These are phyloP conservation scores for Phallus indusiatus DNA, from an alignment of 768 basidiomycete genomes.

Conservation along the genomic window DNA sequence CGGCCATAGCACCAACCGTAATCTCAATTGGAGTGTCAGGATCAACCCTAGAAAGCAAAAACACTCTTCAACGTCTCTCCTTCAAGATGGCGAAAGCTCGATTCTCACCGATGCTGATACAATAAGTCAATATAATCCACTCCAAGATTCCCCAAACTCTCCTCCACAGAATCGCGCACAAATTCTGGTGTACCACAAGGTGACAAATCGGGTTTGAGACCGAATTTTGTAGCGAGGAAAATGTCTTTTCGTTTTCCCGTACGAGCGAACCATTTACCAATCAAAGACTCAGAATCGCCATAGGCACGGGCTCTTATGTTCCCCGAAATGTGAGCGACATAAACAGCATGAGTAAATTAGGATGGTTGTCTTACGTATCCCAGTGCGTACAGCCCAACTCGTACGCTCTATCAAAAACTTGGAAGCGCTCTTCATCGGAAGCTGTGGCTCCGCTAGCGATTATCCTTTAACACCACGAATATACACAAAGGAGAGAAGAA, in stretches of 20 bases:
- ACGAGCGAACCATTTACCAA: constrained; percentile 42
- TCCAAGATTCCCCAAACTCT: constrained; percentile 28
- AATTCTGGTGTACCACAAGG: constrained; percentile 31
- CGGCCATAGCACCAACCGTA: constrained; percentile 40
- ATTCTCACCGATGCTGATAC: constrained; percentile 30
- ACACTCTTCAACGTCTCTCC: constrained; percentile 15
- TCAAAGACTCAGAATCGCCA: constrained; percentile 32
- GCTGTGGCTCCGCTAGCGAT: constrained; percentile 24
- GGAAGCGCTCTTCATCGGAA: constrained; percentile 50
- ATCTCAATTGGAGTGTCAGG: constrained; percentile 15
- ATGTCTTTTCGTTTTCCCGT: constrained; percentile 40
- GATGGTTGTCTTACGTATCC: constrained; percentile 27
- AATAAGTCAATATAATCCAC: constrained; percentile 36
- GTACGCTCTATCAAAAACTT: constrained; percentile 34
- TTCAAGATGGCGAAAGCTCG: background rate
- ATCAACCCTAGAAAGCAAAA: constrained; percentile 13
- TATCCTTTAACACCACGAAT: background rate
- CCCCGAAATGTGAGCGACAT: no score
- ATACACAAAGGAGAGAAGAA: background rate
- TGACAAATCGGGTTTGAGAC: constrained; percentile 20
- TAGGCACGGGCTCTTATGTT: constrained; percentile 33
- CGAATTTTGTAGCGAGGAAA: constrained; percentile 58
- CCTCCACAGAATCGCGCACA: constrained; percentile 27
- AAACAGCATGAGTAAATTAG: background rate
- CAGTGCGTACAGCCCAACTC: constrained; percentile 36